These are phyloP conservation scores for Trichoderma sp. DNA, from an alignment of 2,329 filamentous ascomycete species.

Conservation along the genomic window DNA sequence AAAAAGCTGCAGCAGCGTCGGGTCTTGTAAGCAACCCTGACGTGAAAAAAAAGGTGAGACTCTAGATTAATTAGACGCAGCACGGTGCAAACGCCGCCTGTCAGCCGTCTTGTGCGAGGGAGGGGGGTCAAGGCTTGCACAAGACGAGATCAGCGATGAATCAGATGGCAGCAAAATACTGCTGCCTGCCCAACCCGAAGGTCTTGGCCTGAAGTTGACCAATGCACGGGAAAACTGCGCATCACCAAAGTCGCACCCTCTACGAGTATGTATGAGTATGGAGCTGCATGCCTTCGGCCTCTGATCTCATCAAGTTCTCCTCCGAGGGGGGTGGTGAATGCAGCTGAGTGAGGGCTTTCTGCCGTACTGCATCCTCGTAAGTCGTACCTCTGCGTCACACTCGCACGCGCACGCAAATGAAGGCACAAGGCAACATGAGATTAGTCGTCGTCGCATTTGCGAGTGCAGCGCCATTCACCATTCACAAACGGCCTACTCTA, in stretches of 20 bases:
- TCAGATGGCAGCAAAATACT: slow-evolving; percentile 14
- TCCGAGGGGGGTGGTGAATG: background rate
- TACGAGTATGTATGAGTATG: background rate
- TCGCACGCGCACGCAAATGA: background rate
- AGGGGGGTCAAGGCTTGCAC: slow-evolving; percentile 7
- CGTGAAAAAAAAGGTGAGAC: background rate
- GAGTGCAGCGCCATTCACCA: background rate
- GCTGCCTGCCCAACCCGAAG: slow-evolving; percentile 7
- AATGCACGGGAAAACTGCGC: slow-evolving; percentile 12
- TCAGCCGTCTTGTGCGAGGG: slow-evolving; percentile 2
- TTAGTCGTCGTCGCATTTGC: background rate
- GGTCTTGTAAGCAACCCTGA: slow-evolving; percentile 3
- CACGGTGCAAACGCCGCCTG: background rate
- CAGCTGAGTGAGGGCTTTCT: background rate
- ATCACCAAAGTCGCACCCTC: background rate
- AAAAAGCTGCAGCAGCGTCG: background rate
- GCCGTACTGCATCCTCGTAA: background rate
- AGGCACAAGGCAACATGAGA: background rate
- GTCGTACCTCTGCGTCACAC: background rate
- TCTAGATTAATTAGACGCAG: slow-evolving; percentile 8
- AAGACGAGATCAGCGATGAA: background rate
- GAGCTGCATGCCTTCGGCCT: background rate
- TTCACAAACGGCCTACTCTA: background rate
- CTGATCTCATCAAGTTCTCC: background rate
- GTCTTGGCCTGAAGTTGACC: background rate